Base-by-base conservation (phyloP, 2,329 filamentous ascomycete genomes). In the Coniochaeta ligniaria region DNA sequence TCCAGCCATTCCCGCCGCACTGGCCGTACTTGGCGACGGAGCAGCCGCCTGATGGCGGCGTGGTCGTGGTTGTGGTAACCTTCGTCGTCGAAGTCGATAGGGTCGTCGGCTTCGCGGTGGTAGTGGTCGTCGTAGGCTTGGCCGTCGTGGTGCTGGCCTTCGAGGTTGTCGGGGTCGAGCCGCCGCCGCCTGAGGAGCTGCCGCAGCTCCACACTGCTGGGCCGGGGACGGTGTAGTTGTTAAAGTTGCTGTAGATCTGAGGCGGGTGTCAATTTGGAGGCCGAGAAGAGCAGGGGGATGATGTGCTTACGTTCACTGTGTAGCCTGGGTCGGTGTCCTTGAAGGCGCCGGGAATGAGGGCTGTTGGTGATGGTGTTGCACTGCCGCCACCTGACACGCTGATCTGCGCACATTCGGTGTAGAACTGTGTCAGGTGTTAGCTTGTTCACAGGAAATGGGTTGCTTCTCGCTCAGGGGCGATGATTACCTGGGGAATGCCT, bases 381-480 rank as follows among this genome's bases (percentile, higher is more conserved):
- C 67, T 68, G 41, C 68, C 66, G 43, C 75, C 75, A 35, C 76
- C 77, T 0, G 70, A 69, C 20, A 79, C 73, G 45, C 70, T 73
- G 63, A 79, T 68, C 64, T 79, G 77, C 0, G 74, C 77, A 64
- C 78, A 80, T 28, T 69, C 72, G 59, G 74, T 68, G 64, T 80
- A 80, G 65, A 83, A 76, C 68, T 80, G 70, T 14, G 2, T 26
- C 22, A 12, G 47, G 24, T 17, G 14, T 52, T 52, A 52, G 47
- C 4, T 26, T 52, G 16, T 52, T 2, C 28, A 11, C 7, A n/a
- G 16, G 16, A 17, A 52, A 31, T 22, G 20, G 26, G 17, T 52
- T n/a, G n/a, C 12, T 31, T 38, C 28, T 33, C 16, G 12, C 14
- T 26, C 22, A 47, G 28, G 17, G 17, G 17, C 6, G 45, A 14